Percentiles rank a stretch among this genome's conserved stretches.
Evolutionary conservation across 2,329 filamentous ascomycete species (phyloP).

Genomic region (Fusarium illudens): DNA sequence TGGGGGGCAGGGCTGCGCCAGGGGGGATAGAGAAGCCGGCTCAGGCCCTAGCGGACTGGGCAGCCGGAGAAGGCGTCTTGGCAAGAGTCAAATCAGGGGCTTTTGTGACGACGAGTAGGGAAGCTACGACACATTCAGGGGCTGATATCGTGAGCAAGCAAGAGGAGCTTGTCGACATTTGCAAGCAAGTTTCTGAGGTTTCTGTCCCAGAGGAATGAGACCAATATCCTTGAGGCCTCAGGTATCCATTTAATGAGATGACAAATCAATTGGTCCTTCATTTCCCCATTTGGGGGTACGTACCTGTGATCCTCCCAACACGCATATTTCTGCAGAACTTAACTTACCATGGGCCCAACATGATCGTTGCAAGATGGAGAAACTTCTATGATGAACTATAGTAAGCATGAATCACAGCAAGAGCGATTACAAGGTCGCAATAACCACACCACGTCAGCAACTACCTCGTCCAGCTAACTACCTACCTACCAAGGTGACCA

Average conservation of each 20-base stretch:
- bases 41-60: slow-evolving; percentile 23
- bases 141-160: slow-evolving; percentile 24
- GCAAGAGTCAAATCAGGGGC: slow-evolving; percentile 11
- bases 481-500: no score
- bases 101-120: slow-evolving; percentile 22
- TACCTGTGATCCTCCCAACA: not conserved
- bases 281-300: not conserved
- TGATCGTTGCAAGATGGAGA: not conserved
- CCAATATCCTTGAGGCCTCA: not conserved
- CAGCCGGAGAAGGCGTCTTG: slow-evolving; percentile 18
- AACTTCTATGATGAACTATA: not conserved
- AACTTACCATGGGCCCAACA: not conserved
- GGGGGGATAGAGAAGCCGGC: slow-evolving; percentile 10
- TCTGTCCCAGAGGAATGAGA: not conserved
- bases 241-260: not conserved
- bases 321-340: not conserved
- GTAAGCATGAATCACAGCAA: not conserved
- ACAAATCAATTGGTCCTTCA: not conserved
- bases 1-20: slow-evolving; percentile 28
- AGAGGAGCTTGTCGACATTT: slow-evolving; percentile 21
- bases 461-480: not conserved
- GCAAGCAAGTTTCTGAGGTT: slow-evolving; percentile 17
- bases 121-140: slow-evolving; percentile 16
- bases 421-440: not conserved
- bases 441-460: not conserved